A percentile compares a stretch with the other conserved stretches of the same genome.
Conservation (phyloP, 345 rosid genomes). For the Syzygium oleosum region DNA sequence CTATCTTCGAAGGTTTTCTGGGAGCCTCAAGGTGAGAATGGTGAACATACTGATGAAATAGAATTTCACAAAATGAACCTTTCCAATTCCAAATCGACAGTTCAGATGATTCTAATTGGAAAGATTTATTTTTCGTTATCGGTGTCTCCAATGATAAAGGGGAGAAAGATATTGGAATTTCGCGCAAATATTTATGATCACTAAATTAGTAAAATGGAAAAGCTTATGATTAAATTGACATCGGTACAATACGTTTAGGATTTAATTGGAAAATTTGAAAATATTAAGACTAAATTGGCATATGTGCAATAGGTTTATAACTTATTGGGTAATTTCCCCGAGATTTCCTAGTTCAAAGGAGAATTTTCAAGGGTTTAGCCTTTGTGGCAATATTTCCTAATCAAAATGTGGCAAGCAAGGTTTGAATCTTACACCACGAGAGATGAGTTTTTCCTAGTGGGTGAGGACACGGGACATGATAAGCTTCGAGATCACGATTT, state of each 20-base stretch:
- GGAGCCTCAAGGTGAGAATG: not conserved
- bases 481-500: not conserved
- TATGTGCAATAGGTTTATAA: not conserved
- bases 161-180: not conserved
- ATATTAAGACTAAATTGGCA: not conserved
- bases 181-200: too few species aligned
- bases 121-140: too few species aligned
- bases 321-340: not conserved
- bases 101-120: not conserved
- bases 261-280: too few species aligned
- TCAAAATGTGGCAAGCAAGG: not conserved
- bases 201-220: too few species aligned
- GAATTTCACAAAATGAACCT: not conserved
- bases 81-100: not conserved
- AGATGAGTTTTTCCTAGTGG: not conserved
- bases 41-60: not conserved
- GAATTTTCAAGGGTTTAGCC: not conserved
- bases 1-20: not conserved
- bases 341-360: not conserved
- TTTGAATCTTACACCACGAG: not conserved
- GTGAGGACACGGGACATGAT: not conserved
- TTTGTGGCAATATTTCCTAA: not conserved
- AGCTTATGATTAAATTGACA: not conserved
- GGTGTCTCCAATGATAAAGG: not conserved
- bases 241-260: too few species aligned